phyloP scores from a whole-genome alignment of 2,329 filamentous ascomycete genomes.

The Knoxdaviesia capensis region DNA sequence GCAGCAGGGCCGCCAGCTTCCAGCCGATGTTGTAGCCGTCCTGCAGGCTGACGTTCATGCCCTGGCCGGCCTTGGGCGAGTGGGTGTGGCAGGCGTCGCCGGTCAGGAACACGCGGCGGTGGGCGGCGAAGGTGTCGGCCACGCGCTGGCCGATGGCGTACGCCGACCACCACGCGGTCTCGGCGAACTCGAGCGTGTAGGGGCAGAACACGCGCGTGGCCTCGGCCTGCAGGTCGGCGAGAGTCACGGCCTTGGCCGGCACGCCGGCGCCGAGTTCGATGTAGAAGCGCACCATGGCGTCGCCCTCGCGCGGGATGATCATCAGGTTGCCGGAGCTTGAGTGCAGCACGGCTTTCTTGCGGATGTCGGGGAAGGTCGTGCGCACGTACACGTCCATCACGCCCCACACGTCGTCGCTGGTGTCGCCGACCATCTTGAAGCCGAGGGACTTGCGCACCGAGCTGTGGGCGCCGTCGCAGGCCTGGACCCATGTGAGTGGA shows the following conservation, averaged over 20 bases:
- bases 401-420: conserved; percentile 33
- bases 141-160: conserved; percentile 46
- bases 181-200: conserved; percentile 30
- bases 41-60: conserved; percentile 52
- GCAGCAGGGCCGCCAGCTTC: conserved; percentile 24
- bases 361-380: conserved; percentile 42
- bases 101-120: conserved; percentile 43
- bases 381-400: conserved; percentile 34
- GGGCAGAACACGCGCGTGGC: conserved; percentile 32
- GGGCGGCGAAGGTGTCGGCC: conserved; percentile 29
- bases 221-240: conserved; percentile 30
- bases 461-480: conserved; percentile 29
- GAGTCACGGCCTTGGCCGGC: conserved; percentile 26
- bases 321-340: conserved; percentile 33
- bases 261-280: conserved; percentile 32
- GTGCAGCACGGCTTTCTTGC: conserved; percentile 33
- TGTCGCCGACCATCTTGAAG: conserved; percentile 38
- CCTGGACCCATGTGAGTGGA: background rate
- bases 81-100: conserved; percentile 42
- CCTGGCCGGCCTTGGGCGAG: conserved; percentile 41
- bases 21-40: conserved; percentile 36
- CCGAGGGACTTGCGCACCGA: conserved; percentile 27
- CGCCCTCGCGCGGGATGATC: conserved; percentile 40
- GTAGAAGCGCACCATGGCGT: conserved; percentile 37
- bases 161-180: conserved; percentile 41